A percentile compares a stretch with the other conserved stretches of the same genome.
Conservation (phyloP, 345 rosid species). For the Fremontodendron californicum region DNA sequence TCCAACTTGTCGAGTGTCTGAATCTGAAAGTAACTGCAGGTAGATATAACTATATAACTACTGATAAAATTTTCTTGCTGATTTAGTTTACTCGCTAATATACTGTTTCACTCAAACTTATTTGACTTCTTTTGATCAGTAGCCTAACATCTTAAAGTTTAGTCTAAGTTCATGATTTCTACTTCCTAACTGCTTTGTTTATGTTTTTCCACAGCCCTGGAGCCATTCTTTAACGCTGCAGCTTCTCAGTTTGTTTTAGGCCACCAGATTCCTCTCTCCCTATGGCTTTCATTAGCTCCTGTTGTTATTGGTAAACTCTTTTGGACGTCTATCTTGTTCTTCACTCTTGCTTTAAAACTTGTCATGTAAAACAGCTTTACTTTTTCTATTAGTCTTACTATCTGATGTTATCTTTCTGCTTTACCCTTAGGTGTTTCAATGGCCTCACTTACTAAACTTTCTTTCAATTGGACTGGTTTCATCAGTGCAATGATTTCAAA, state of each 20-base stretch:
- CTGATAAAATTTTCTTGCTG: too few relatives aligned
- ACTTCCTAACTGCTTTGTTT: conserved; percentile 8
- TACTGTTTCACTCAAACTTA: too few relatives aligned
- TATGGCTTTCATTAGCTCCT: conserved; percentile 51
- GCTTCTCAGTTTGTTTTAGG: conserved; percentile 54
- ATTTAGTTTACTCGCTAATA: neutral
- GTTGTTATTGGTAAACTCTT: conserved; percentile 43
- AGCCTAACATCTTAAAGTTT: too few relatives aligned
- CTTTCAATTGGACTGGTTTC: conserved; percentile 55
- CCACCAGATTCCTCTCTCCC: conserved; percentile 43
- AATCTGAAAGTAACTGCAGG: too few relatives aligned
- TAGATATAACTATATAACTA: too few relatives aligned
- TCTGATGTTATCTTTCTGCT: conserved; percentile 13
- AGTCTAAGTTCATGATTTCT: neutral
- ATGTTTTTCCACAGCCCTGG: conserved; percentile 34
- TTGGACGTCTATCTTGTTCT: neutral
- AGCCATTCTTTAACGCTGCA: conserved; percentile 52
- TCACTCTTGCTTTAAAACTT: too few relatives aligned
- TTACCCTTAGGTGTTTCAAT: conserved; percentile 44
- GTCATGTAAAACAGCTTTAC: neutral
- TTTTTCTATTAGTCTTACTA: neutral
- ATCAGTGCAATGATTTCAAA: conserved; percentile 54
- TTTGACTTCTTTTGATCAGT: too few relatives aligned
- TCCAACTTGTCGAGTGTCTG: too few relatives aligned
- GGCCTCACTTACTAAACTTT: conserved; percentile 55